Evolutionary conservation across 352 stramenopile genomes (phyloP).

Genomic region (Phytophthora lateralis): DNA sequence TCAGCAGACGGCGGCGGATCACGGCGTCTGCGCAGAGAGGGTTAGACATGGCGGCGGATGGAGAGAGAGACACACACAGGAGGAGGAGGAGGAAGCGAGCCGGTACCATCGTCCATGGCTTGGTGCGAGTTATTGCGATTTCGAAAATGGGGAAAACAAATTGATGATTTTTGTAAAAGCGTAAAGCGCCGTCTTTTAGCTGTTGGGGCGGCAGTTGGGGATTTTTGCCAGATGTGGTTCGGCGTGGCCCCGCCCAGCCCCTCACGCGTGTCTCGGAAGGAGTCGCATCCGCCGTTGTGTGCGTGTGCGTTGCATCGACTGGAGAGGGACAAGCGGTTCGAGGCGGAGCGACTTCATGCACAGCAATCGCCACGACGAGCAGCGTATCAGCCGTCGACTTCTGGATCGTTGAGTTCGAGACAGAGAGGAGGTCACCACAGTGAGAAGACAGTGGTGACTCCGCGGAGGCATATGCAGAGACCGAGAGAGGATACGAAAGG

Average conservation of each 20-base stretch:
- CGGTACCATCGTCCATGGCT: constrained; percentile 67
- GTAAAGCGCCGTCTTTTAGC: not conserved
- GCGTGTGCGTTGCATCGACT: constrained; percentile 41
- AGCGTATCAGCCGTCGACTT: not conserved
- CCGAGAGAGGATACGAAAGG: not conserved
- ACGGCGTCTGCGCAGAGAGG: constrained; percentile 44
- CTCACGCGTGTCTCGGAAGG: constrained; percentile 39
- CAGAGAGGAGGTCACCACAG: constrained; percentile 1
- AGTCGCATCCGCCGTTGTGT: constrained; percentile 45
- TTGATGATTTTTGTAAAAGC: not conserved
- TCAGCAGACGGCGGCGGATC: constrained; percentile 78
- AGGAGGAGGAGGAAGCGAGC: not conserved
- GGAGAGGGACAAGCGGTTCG: constrained; percentile 21
- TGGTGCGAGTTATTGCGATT: not conserved
- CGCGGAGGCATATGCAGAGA: constrained; percentile 17
- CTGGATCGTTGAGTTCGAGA: constrained; percentile 17
- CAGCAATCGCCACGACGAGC: constrained; percentile 18
- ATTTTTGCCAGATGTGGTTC: constrained; percentile 60
- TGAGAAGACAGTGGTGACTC: constrained; percentile 15
- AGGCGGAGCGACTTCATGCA: constrained; percentile 10
- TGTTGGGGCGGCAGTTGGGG: not conserved
- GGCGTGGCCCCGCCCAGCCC: constrained; percentile 63
- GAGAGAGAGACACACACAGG: not conserved
- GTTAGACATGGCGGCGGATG: not conserved
- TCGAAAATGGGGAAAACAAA: too few species aligned